A percentile compares a stretch with the other conserved stretches of the same genome.
These are phyloP conservation scores for Seiridium unicorne DNA, from an alignment of 2,329 filamentous ascomycete species.

Conservation along the genomic window DNA sequence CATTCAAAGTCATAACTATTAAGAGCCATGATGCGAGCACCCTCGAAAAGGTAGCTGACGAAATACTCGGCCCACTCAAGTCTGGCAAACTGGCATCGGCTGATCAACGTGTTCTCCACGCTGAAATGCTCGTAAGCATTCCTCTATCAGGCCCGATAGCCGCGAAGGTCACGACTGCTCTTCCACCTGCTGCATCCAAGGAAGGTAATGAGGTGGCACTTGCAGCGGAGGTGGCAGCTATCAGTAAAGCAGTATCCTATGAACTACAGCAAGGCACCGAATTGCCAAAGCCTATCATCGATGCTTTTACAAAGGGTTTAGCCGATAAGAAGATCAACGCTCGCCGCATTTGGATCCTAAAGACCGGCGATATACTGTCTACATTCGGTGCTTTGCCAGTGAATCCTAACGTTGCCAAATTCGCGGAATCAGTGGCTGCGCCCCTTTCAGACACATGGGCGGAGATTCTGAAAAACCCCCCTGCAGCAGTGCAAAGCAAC, in stretches of 20 bases:
- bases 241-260: slow-evolving; percentile 64
- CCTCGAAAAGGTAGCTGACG: slow-evolving; percentile 69
- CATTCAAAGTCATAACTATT: slow-evolving; percentile 66
- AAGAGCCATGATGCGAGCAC: slow-evolving; percentile 47
- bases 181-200: slow-evolving; percentile 71
- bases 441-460: slow-evolving; percentile 69
- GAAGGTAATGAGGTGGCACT: slow-evolving; percentile 87
- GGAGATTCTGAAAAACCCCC: slow-evolving; percentile 75
- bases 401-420: slow-evolving; percentile 44
- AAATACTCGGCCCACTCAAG: slow-evolving; percentile 78
- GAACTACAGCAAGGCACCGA: slow-evolving; percentile 60
- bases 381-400: slow-evolving; percentile 42
- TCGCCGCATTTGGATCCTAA: slow-evolving; percentile 77
- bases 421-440: slow-evolving; percentile 52
- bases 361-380: slow-evolving; percentile 67
- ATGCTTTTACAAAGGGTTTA: slow-evolving; percentile 77
- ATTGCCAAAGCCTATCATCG: slow-evolving; percentile 64
- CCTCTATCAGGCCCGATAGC: slow-evolving; percentile 61
- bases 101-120: slow-evolving; percentile 81
- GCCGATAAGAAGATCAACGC: slow-evolving; percentile 79
- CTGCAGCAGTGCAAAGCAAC: slow-evolving; percentile 77
- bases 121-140: slow-evolving; percentile 72
- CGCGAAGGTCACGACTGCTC: slow-evolving; percentile 61
- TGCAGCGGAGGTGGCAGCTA: slow-evolving; percentile 68
- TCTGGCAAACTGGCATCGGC: slow-evolving; percentile 78